Conservation (phyloP, 306 rosid genomes). For the Potentilla sterilis region DNA sequence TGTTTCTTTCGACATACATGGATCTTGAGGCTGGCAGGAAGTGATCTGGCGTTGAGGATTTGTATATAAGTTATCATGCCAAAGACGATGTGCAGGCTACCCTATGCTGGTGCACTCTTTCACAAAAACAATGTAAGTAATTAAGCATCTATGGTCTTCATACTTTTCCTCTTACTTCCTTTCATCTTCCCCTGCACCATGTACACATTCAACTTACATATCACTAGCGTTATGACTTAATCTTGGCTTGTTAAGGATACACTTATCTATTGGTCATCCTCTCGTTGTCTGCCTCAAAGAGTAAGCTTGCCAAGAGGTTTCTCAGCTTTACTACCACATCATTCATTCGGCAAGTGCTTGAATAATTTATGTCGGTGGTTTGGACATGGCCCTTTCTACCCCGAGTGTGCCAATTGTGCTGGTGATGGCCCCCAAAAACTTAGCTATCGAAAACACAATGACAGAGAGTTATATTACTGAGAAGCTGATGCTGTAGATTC, state of each 20-base stretch:
- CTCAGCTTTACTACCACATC: slow-evolving; percentile 72
- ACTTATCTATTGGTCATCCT: slow-evolving; percentile 95
- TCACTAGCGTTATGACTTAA: background rate
- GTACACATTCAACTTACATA: background rate
- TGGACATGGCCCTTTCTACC: slow-evolving; percentile 84
- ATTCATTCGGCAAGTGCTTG: slow-evolving; percentile 94
- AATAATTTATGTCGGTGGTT: slow-evolving; percentile 94
- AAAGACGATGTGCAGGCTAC: slow-evolving; percentile 86
- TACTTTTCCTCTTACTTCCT: slow-evolving; percentile 28
- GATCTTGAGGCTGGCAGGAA: slow-evolving; percentile 90
- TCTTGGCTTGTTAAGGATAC: slow-evolving; percentile 48
- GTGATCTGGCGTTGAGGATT: slow-evolving; percentile 73
- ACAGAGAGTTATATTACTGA: slow-evolving; percentile 92
- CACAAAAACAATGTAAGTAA: slow-evolving; percentile 70
- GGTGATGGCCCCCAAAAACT: slow-evolving; percentile 49
- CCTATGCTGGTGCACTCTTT: slow-evolving; percentile 90
- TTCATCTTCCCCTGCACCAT: background rate
- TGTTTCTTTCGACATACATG: slow-evolving; percentile 53
- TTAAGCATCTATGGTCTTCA: background rate
- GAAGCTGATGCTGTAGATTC: slow-evolving; percentile 86
- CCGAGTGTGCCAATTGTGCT: slow-evolving; percentile 64
- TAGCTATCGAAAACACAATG: slow-evolving; percentile 87
- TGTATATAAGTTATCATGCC: slow-evolving; percentile 82
- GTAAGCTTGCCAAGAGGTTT: slow-evolving; percentile 69
- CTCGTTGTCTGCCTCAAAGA: slow-evolving; percentile 82